These are phyloP conservation scores for Claviceps pusilla DNA, from an alignment of 2,329 filamentous ascomycete genomes.

Conservation along the genomic window DNA sequence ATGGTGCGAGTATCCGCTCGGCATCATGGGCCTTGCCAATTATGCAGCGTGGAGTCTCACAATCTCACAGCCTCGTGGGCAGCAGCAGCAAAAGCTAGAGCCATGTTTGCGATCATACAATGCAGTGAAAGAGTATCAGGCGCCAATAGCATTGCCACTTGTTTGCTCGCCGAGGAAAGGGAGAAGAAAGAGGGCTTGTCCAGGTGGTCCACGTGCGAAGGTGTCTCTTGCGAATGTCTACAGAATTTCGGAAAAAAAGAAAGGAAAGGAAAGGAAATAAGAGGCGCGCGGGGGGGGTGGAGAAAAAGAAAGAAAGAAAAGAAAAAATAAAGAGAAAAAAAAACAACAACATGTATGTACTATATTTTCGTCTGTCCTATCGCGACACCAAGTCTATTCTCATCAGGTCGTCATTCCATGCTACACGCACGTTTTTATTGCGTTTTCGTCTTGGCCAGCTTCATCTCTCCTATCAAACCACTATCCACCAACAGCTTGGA, in stretches of 20 bases:
- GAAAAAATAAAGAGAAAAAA: no score
- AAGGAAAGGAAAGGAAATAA: no score
- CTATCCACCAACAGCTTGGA: conserved; percentile 51
- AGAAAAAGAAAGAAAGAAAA: no score
- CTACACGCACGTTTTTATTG: conserved; percentile 11
- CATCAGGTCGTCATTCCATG: neutral
- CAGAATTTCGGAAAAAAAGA: no score
- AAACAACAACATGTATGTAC: neutral
- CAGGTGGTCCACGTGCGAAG: no score
- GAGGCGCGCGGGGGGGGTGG: no score
- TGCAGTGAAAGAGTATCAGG: no score
- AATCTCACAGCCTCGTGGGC: neutral
- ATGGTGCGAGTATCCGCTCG: neutral
- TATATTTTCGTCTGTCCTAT: neutral
- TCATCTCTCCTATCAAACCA: conserved; percentile 27
- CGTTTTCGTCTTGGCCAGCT: conserved; percentile 21
- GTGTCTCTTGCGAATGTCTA: no score
- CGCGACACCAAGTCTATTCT: neutral
- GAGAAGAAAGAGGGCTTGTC: no score
- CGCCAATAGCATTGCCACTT: no score
- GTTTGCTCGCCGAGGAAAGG: no score
- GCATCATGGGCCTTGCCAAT: neutral
- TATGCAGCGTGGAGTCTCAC: neutral
- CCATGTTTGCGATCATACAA: no score
- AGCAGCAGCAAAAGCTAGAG: neutral